These are phyloP conservation scores for Kalmusia sp. DNA, from an alignment of 2,329 filamentous ascomycete species.

Conservation along the genomic window DNA sequence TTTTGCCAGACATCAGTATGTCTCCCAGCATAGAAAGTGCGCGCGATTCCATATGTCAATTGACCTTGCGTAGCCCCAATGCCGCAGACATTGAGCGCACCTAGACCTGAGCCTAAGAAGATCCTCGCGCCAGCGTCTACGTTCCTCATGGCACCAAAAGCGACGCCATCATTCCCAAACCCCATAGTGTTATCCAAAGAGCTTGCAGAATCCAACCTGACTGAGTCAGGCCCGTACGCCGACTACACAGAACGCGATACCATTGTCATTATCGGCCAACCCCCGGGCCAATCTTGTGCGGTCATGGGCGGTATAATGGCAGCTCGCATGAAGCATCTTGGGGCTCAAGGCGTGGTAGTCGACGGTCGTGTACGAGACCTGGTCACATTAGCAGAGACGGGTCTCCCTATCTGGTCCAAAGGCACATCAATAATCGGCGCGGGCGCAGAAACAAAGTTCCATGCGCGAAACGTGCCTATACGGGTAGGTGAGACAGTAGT, in stretches of 20 bases:
- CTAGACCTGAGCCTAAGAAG: slow-evolving; percentile 29
- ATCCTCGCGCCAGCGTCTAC: slow-evolving; percentile 65
- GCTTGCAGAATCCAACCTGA: slow-evolving; percentile 34
- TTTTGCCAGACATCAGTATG: slow-evolving; percentile 68
- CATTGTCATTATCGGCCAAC: slow-evolving; percentile 72
- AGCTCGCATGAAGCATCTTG: slow-evolving; percentile 68
- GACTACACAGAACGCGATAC: slow-evolving; percentile 67
- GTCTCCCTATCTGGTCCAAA: slow-evolving; percentile 66
- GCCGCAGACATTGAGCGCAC: slow-evolving; percentile 24
- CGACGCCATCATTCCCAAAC: slow-evolving; percentile 49
- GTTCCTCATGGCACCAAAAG: slow-evolving; percentile 68
- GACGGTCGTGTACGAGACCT: slow-evolving; percentile 73
- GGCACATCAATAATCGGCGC: slow-evolving; percentile 66
- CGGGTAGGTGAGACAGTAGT: slow-evolving; percentile 47
- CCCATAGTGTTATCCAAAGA: slow-evolving; percentile 42
- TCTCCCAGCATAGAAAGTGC: slow-evolving; percentile 42
- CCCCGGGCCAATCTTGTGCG: slow-evolving; percentile 70
- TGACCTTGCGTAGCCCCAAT: slow-evolving; percentile 31
- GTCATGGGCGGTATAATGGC: slow-evolving; percentile 81
- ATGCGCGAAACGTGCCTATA: slow-evolving; percentile 56
- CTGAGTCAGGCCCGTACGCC: slow-evolving; percentile 66
- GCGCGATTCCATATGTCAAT: background rate
- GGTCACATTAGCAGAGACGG: slow-evolving; percentile 62
- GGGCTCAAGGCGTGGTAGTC: slow-evolving; percentile 69
- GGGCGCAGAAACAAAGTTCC: slow-evolving; percentile 63